These are phyloP conservation scores for Salix suchowensis DNA, from an alignment of 345 rosid species.

Conservation along the genomic window DNA sequence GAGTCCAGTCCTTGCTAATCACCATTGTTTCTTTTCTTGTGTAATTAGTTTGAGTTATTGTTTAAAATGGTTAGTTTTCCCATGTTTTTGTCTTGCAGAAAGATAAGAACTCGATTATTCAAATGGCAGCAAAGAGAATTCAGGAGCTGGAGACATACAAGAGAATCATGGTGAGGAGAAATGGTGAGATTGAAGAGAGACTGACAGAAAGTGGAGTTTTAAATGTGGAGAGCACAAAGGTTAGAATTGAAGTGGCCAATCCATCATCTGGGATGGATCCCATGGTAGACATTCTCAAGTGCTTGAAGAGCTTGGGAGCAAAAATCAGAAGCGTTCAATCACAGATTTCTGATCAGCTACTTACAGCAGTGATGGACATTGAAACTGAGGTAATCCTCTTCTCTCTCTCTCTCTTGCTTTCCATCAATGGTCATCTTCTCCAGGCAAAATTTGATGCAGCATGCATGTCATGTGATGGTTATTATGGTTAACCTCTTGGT, in stretches of 20 bases:
- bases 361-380: slow-evolving; percentile 36
- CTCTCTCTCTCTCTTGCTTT: neutral
- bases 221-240: slow-evolving; percentile 23
- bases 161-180: slow-evolving; percentile 40
- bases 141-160: slow-evolving; percentile 35
- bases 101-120: slow-evolving; percentile 53
- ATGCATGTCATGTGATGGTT: neutral
- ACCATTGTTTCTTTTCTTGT: neutral
- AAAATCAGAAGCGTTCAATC: slow-evolving; percentile 32
- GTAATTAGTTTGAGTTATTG: neutral
- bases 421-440: neutral
- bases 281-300: slow-evolving; percentile 46
- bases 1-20: neutral
- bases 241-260: slow-evolving; percentile 37
- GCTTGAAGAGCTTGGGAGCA: slow-evolving; percentile 39
- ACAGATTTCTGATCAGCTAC: slow-evolving; percentile 29
- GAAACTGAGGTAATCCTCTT: slow-evolving; percentile 34
- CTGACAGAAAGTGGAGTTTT: neutral
- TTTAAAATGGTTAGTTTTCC: neutral
- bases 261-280: slow-evolving; percentile 58
- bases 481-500: too few relatives aligned
- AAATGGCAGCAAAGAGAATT: slow-evolving; percentile 36
- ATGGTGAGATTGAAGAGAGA: slow-evolving; percentile 23
- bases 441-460: neutral
- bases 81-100: slow-evolving; percentile 29